Evolutionary conservation across 2,329 filamentous ascomycete genomes (phyloP).

Genomic region (Alternaria alternata): DNA sequence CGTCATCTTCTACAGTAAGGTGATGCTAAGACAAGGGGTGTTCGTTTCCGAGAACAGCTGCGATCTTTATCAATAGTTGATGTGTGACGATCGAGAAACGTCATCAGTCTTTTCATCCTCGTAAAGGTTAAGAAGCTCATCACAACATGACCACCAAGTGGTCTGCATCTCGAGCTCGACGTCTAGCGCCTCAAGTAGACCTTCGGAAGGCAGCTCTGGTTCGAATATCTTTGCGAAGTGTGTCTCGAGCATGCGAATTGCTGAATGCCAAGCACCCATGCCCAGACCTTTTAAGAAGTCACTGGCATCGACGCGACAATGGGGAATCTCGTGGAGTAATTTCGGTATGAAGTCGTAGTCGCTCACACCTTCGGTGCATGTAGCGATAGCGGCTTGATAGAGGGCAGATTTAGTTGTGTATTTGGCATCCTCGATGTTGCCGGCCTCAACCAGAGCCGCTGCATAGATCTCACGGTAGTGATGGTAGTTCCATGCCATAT

Average conservation of each 20-base stretch:
- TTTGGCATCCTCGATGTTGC: neutral
- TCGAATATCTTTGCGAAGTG: neutral
- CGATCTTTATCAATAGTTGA: neutral
- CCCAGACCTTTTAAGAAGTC: neutral
- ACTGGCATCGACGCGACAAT: neutral
- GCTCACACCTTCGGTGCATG: neutral
- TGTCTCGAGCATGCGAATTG: neutral
- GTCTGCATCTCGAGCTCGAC: constrained; percentile 1
- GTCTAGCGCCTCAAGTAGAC: neutral
- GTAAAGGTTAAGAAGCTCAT: neutral
- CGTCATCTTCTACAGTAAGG: neutral
- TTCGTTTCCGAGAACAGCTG: neutral
- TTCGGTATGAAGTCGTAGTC: neutral
- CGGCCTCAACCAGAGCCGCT: constrained; percentile 12
- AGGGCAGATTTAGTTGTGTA: constrained; percentile 14
- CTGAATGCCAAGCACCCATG: neutral
- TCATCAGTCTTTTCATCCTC: neutral
- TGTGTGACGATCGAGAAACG: neutral
- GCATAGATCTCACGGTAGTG: constrained; percentile 19
- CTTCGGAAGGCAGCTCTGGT: neutral
- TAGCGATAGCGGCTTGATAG: constrained; percentile 2
- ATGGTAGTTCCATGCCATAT: constrained; percentile 6
- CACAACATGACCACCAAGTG: constrained; percentile 1
- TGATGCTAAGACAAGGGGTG: neutral
- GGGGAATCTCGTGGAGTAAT: constrained; percentile 1